Base-by-base conservation (phyloP, 2,329 filamentous ascomycete genomes). In the Venturia asperata region DNA sequence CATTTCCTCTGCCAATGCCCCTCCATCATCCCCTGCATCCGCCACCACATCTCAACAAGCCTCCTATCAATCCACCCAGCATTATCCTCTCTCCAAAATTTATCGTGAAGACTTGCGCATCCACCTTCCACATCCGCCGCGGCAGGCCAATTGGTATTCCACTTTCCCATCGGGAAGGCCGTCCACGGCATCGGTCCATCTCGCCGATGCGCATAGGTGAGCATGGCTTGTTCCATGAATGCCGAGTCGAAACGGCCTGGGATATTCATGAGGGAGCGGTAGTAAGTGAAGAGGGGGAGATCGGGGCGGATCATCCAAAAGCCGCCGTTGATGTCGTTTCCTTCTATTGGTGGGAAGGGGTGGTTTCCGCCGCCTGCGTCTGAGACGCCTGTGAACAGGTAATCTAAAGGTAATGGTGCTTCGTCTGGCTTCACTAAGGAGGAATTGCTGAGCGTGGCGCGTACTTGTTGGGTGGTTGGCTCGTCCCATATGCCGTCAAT, bases 1-100 rank as follows among this genome's bases (percentile, higher is more conserved):
- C 52, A 56, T 21, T 56, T 56, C 52, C 27, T 30, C 52, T 56
- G 52, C 64, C 64, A 66, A 42, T 45, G 65, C 13, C 61, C 64
- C 24, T 66, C 64, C 64, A 66, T 66, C 64, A 34, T 63, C n/a
- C 61, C 64, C 39, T 65, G 61, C 27, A 65, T 47, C 21, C 61
- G n/a, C 60, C 60, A 65, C 64, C 64, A 66, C 64, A 64, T 66
- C 45, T 66, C 61, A n/a, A 66, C 64, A 21, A 66, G 5, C 45
- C 19, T 19, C 39, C 47, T 21, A 52, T 64, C 61, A 11, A 66
- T 55, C 60, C 61, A 49, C 9, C 24, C 42, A 4, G 2, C 41
- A 65, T 65, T 65, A 27, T 37, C 64, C 17, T 30, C 43, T 17
- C 60, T 41, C 65, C 65, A 67, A 47, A 65, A 67, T 42, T 65